These are phyloP conservation scores for Asclepias syriaca DNA, from an alignment of 257 asterid species.

Conservation along the genomic window DNA sequence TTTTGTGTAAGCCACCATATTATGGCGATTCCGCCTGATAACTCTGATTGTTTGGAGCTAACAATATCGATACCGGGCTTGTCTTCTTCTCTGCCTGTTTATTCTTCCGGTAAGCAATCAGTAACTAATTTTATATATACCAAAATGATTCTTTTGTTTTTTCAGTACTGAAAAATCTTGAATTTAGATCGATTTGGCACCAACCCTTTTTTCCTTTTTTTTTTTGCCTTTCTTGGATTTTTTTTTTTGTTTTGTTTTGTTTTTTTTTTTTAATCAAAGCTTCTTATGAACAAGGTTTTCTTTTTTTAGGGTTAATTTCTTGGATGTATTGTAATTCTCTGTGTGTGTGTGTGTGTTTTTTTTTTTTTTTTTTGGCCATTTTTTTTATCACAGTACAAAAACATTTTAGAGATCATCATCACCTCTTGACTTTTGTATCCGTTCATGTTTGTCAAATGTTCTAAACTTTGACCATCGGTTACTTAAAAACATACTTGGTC, in stretches of 20 bases:
- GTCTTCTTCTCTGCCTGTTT: conserved; percentile 46
- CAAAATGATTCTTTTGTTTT: background rate
- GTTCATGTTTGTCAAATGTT: conserved; percentile 1
- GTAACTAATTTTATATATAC: background rate
- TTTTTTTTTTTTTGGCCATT: background rate
- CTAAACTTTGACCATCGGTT: conserved; percentile 9
- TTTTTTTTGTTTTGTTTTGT: background rate
- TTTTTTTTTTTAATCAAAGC: too few species aligned
- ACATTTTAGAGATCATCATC: background rate
- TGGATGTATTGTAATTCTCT: background rate
- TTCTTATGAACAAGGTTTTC: background rate
- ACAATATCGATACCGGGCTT: conserved; percentile 61
- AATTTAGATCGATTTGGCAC: background rate
- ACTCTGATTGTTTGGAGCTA: conserved; percentile 47
- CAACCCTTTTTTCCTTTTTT: background rate
- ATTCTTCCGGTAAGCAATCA: conserved; percentile 45
- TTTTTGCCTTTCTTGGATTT: background rate
- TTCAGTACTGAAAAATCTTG: background rate
- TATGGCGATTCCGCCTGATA: conserved; percentile 36
- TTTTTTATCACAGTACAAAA: background rate
- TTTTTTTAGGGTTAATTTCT: conserved; percentile 7
- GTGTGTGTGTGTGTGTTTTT: background rate
- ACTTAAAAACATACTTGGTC: background rate
- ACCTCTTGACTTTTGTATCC: background rate
- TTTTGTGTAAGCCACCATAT: background rate